Conservation (phyloP, 2,329 filamentous ascomycete species). For the Dryadomyces quercivorus region DNA sequence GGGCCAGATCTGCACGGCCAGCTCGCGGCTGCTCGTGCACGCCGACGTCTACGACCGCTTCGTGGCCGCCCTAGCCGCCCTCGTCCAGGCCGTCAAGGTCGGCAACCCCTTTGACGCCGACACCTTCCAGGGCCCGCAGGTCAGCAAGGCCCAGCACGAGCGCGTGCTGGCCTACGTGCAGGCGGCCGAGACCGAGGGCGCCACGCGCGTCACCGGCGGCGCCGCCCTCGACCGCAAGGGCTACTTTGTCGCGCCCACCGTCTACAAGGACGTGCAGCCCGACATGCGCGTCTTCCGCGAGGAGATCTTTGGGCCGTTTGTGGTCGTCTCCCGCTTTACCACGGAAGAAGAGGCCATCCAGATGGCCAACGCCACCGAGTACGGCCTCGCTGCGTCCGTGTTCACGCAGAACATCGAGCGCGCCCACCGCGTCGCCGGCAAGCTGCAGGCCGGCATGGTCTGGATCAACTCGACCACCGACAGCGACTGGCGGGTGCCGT, state of each 20-base stretch:
- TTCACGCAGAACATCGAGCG: slow-evolving; percentile 41
- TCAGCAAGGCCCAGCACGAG: slow-evolving; percentile 50
- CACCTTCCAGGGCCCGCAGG: neutral
- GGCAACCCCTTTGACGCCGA: slow-evolving; percentile 48
- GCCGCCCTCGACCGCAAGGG: slow-evolving; percentile 3
- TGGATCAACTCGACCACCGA: slow-evolving; percentile 23
- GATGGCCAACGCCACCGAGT: slow-evolving; percentile 39
- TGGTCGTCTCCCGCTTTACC: slow-evolving; percentile 37
- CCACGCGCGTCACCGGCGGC: slow-evolving; percentile 21
- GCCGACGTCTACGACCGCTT: slow-evolving; percentile 46
- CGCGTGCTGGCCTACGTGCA: slow-evolving; percentile 48
- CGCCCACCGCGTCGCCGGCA: slow-evolving; percentile 19
- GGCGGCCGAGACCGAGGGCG: slow-evolving; percentile 44
- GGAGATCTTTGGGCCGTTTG: slow-evolving; percentile 49
- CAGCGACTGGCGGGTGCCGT: neutral
- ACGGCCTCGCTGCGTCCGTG: slow-evolving; percentile 41
- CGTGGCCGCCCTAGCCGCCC: slow-evolving; percentile 38
- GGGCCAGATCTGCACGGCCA: slow-evolving; percentile 62
- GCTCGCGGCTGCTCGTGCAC: slow-evolving; percentile 59
- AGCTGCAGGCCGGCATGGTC: slow-evolving; percentile 27
- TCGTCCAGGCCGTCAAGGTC: slow-evolving; percentile 28
- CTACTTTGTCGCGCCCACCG: slow-evolving; percentile 13
- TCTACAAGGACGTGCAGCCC: slow-evolving; percentile 10
- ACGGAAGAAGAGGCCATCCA: slow-evolving; percentile 36
- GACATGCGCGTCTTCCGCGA: slow-evolving; percentile 27